Percentiles rank a stretch among this genome's conserved stretches.
These are phyloP conservation scores for Bonia amplexicaulis DNA, from an alignment of 176 grass and related monocot species.

Conservation along the genomic window DNA sequence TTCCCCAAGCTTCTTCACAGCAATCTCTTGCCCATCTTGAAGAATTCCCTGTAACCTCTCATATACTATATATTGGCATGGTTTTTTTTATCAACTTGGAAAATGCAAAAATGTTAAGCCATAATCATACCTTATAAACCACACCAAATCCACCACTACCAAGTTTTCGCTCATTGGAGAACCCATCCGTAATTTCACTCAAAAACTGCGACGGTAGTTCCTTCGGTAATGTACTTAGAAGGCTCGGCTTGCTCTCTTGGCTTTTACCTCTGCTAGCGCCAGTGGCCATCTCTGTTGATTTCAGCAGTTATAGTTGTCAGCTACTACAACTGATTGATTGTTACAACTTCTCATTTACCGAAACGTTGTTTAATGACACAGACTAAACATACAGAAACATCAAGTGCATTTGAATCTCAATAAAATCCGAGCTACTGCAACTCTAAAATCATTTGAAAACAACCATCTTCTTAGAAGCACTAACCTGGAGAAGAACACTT, in stretches of 20 bases:
- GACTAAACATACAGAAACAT: not conserved
- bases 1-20: conserved; percentile 20
- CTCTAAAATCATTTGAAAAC: too few species aligned
- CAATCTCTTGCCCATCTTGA: not conserved
- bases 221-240: conserved; percentile 2
- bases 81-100: not conserved
- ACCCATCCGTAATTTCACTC: conserved; percentile 8
- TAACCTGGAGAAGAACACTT: conserved; percentile 11
- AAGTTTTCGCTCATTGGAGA: not conserved
- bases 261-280: too few species aligned
- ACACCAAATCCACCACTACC: conserved; percentile 29
- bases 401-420: too few species aligned
- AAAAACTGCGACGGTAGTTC: conserved; percentile 15
- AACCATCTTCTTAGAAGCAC: not conserved
- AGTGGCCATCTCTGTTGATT: not conserved
- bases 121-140: conserved; percentile 25
- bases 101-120: too few species aligned
- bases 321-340: not conserved
- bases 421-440: too few species aligned
- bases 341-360: not conserved
- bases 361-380: not conserved
- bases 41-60: not conserved
- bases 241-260: too few species aligned
- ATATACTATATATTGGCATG: not conserved
- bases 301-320: not conserved